Evolutionary conservation across 2,329 filamentous ascomycete genomes (phyloP).

Genomic region (Colletotrichum sp.): DNA sequence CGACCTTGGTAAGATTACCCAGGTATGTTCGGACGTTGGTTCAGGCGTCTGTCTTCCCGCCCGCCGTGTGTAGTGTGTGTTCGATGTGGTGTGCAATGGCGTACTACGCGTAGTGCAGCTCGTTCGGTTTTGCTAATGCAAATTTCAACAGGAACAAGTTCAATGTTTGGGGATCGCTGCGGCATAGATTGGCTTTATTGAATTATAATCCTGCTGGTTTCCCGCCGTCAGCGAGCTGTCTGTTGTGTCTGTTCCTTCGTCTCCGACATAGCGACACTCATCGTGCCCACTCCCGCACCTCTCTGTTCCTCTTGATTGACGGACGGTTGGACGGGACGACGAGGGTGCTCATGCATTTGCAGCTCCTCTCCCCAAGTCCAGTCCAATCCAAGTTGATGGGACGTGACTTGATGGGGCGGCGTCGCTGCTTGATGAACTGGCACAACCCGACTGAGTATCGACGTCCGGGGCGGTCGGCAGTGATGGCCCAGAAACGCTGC

Average conservation of each 20-base stretch:
- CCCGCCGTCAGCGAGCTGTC: conserved; percentile 16
- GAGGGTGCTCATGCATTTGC: conserved; percentile 6
- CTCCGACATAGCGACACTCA: not conserved
- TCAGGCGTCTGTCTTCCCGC: not conserved
- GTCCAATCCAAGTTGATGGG: conserved; percentile 12
- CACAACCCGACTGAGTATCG: conserved; percentile 15
- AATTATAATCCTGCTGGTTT: not conserved
- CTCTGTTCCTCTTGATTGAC: conserved; percentile 11
- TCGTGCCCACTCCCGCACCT: not conserved
- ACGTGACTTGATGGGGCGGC: conserved; percentile 16
- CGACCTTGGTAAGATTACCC: conserved; percentile 14
- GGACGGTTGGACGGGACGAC: conserved; percentile 9
- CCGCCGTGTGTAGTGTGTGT: not conserved
- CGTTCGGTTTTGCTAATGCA: not conserved
- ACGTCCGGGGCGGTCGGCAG: conserved; percentile 16
- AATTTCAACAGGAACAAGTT: not conserved
- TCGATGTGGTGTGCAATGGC: not conserved
- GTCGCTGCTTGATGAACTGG: conserved; percentile 22
- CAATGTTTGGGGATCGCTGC: not conserved
- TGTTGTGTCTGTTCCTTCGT: conserved; percentile 12
- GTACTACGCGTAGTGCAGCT: not conserved
- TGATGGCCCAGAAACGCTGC: not conserved
- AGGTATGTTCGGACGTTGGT: conserved; percentile 16
- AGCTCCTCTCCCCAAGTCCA: not conserved
- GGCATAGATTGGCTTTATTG: conserved; percentile 7